Percentiles rank a stretch among this genome's conserved stretches.
These are phyloP conservation scores for Gonium pectorale DNA, from an alignment of 139 green algal genomes.

Conservation along the genomic window DNA sequence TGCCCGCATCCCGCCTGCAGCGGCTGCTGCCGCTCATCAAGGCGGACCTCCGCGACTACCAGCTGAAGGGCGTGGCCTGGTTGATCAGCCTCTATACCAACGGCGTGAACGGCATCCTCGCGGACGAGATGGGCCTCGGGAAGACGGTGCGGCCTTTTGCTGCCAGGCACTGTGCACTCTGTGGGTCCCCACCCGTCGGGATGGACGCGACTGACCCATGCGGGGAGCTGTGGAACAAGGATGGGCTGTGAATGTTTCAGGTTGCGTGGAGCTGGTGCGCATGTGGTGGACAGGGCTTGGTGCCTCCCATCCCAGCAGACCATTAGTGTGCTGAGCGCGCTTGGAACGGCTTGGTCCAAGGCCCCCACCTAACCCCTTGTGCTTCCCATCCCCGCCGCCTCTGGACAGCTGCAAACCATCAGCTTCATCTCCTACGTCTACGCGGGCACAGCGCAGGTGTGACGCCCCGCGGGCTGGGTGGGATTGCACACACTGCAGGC, in stretches of 20 bases:
- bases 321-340: too few species aligned
- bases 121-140: constrained; percentile 97
- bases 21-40: constrained; percentile 86
- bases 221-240: too few species aligned
- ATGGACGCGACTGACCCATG: too few species aligned
- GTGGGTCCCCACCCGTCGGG: too few species aligned
- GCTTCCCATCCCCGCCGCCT: not conserved
- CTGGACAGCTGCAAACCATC: constrained; percentile 92
- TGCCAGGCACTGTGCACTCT: not conserved
- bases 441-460: constrained; percentile 60
- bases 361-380: too few species aligned
- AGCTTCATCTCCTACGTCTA: constrained; percentile 91
- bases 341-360: too few species aligned
- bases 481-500: too few species aligned
- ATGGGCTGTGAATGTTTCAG: too few species aligned
- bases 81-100: constrained; percentile 93
- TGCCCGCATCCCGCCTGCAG: constrained; percentile 38
- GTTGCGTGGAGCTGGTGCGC: too few species aligned
- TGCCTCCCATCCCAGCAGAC: too few species aligned
- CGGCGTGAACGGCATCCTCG: constrained; percentile 94
- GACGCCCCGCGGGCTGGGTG: too few species aligned
- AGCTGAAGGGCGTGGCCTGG: constrained; percentile 94
- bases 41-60: constrained; percentile 87
- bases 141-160: constrained; percentile 83
- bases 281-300: too few species aligned